Evolutionary conservation across 31 red algal genomes (phyloP), one percentile per base, ranked within the genome.

Genomic region (Odonthalia washingtoniensis): DNA sequence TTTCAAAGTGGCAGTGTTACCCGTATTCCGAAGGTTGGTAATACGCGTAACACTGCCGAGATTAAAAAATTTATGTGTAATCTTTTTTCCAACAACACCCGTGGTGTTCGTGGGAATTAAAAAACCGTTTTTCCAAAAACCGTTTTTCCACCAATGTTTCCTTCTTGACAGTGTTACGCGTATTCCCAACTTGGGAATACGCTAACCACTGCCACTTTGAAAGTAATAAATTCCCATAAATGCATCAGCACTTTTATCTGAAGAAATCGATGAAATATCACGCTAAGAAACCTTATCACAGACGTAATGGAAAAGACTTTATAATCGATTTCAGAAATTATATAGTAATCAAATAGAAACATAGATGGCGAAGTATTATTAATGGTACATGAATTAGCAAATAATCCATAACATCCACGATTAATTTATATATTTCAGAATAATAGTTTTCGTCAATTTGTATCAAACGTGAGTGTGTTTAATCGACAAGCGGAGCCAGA

Each of bases 341-440:
- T 93, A 98, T 82, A 86, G 96, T 64, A 89, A 87, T 67, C 87
- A 87, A 68, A 95, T 93, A 24, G 96, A 93, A 60, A 85, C 86
- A 24, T 62, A 27, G 82, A 98, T 35, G 88, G 87, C 24, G 75
- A 90, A 40, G 90, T 90, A 31, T 65, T 98, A 33, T 57, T 89
- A 46, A 98, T 98, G 96, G 87, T 98, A 45, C 96, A 93, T 27
- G 96, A 98, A 73, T 80, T 98, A 17, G 90, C 96, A 24, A 98
- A 95, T 93, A 98, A 98, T 41, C 96, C 96, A 9, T 82, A 95
- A 14, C 84, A 93, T 43, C 96, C 96, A 6, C 96, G 96, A 27
- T 86, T 98, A 17, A 43, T 96, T 26, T 39, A 77, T 9, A 35
- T 98, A 3, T 94, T 95, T 63, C 85, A 98, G 57, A 88, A 84